Conservation (phyloP, 805 yeast species). For the Candida suzukii region DNA sequence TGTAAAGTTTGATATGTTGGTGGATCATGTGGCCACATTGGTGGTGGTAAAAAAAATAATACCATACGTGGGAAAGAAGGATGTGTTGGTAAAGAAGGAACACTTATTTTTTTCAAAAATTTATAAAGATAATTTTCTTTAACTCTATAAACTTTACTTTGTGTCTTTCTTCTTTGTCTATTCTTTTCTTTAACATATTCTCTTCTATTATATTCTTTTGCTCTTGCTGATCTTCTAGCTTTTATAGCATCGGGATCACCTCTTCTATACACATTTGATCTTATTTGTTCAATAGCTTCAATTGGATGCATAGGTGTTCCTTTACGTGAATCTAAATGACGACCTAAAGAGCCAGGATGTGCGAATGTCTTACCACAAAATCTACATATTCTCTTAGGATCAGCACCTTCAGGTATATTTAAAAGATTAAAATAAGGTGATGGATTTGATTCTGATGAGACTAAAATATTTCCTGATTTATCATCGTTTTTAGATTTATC, state of each 20-base stretch:
- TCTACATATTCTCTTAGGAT: conserved; percentile 34
- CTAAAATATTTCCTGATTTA: neutral
- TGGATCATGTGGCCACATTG: conserved; percentile 46
- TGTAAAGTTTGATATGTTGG: conserved; percentile 40
- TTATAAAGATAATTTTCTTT: conserved; percentile 26
- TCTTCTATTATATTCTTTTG: conserved; percentile 38
- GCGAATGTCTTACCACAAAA: conserved; percentile 49
- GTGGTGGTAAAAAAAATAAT: conserved; percentile 36
- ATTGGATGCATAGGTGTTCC: conserved; percentile 48
- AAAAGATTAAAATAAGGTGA: neutral
- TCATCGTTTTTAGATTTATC: neutral
- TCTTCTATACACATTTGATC: conserved; percentile 44
- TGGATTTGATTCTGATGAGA: neutral
- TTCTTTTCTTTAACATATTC: conserved; percentile 41
- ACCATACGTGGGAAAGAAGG: conserved; percentile 46
- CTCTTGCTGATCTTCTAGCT: conserved; percentile 31
- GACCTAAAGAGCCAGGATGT: conserved; percentile 52
- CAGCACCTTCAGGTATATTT: conserved; percentile 16
- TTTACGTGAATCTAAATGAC: conserved; percentile 50
- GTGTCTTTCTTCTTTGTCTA: conserved; percentile 33
- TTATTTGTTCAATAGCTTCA: conserved; percentile 35
- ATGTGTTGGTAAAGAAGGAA: conserved; percentile 32
- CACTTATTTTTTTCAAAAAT: conserved; percentile 29
- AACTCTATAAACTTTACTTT: conserved; percentile 36
- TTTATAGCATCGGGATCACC: conserved; percentile 38